phyloP scores from a whole-genome alignment of 176 grass and related monocot species.

The Bolboschoenus planiculmis region DNA sequence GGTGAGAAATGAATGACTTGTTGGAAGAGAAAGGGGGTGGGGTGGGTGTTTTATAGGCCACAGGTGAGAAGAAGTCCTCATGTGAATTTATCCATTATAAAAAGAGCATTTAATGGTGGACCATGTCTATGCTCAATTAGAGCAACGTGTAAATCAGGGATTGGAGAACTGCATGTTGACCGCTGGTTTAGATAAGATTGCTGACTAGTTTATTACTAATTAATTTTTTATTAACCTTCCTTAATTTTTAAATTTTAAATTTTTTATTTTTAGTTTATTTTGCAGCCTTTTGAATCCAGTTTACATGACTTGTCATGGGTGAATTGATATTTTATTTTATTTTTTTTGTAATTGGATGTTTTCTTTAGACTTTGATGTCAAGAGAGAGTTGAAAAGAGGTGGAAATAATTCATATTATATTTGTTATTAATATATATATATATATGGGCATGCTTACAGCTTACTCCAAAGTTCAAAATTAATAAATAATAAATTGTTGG shows the following conservation, averaged over 20 bases:
- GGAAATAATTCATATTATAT: not conserved
- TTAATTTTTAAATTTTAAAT: not conserved
- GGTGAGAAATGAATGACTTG: not conserved
- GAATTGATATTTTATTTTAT: not conserved
- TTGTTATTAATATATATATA: not conserved
- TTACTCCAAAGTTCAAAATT: not conserved
- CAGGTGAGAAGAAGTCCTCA: not conserved
- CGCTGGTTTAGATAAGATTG: conserved; percentile 22
- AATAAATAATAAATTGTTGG: too few species aligned
- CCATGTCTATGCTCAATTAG: not conserved
- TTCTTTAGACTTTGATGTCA: not conserved
- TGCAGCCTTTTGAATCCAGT: not conserved
- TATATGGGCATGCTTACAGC: not conserved
- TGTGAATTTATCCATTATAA: not conserved
- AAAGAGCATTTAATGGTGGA: conserved; percentile 2
- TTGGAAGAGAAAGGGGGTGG: not conserved
- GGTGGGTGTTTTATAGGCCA: conserved; percentile 20
- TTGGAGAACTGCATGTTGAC: not conserved
- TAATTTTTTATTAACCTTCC: not conserved
- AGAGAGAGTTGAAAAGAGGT: not conserved
- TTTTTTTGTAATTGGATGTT: not conserved
- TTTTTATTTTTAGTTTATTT: not conserved
- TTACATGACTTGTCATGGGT: not conserved
- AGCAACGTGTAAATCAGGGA: not conserved
- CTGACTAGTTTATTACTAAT: conserved; percentile 22